These are phyloP conservation scores for Pleurotus pulmonarius DNA, from an alignment of 768 basidiomycete species.

Conservation along the genomic window DNA sequence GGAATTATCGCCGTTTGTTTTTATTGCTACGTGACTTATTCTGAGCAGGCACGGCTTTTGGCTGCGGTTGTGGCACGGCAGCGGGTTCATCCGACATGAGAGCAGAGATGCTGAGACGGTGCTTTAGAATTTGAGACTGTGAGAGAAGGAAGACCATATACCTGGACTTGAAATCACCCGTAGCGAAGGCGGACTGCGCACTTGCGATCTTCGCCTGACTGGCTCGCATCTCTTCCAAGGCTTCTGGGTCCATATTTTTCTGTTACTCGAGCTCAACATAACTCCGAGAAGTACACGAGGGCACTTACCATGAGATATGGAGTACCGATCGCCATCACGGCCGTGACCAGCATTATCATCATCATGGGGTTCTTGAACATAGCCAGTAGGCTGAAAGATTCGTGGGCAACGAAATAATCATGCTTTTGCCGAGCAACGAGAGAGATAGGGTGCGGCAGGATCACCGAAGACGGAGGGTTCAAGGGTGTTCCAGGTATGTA, in stretches of 20 bases:
- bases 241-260: constrained; percentile 77
- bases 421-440: constrained; percentile 53
- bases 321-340: constrained; percentile 63
- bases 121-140: background rate
- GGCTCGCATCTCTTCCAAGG: constrained; percentile 58
- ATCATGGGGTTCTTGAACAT: constrained; percentile 88
- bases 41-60: background rate
- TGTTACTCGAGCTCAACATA: constrained; percentile 21
- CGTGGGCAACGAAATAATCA: constrained; percentile 61
- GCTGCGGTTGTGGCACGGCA: background rate
- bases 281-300: background rate
- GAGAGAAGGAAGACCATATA: constrained; percentile 20
- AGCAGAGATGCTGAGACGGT: background rate
- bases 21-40: constrained; percentile 7
- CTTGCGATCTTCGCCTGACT: constrained; percentile 55
- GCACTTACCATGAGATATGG: constrained; percentile 69
- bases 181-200: constrained; percentile 53
- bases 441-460: constrained; percentile 59
- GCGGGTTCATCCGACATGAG: background rate
- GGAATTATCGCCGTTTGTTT: constrained; percentile 1
- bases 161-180: constrained; percentile 59
- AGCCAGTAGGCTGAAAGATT: constrained; percentile 69
- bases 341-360: constrained; percentile 69
- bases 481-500: constrained; percentile 69
- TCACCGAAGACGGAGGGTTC: constrained; percentile 48